These are phyloP conservation scores for Spencermartinsiella ligniputridi DNA, from an alignment of 1,139 yeast species.

Conservation along the genomic window DNA sequence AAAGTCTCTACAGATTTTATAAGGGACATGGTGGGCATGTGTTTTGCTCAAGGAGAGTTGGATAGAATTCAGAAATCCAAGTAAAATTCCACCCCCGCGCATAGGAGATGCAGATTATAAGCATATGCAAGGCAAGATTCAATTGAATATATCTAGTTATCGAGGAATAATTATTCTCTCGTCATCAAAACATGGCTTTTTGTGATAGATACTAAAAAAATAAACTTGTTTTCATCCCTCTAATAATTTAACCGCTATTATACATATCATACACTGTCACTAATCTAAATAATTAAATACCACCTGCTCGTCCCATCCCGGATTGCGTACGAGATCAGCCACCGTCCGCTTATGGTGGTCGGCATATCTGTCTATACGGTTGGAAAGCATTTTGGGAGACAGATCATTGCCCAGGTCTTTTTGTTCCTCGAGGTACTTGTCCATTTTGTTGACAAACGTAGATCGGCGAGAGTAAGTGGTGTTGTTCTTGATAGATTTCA, in stretches of 20 bases:
- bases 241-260: too few relatives aligned
- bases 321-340: background rate
- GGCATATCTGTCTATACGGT: background rate
- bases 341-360: background rate
- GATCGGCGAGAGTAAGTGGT: background rate
- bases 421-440: background rate
- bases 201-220: too few relatives aligned
- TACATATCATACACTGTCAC: background rate
- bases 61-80: too few relatives aligned
- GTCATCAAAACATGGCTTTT: too few relatives aligned
- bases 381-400: background rate
- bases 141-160: too few relatives aligned
- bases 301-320: background rate
- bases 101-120: too few relatives aligned
- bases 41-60: too few relatives aligned
- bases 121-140: too few relatives aligned
- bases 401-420: background rate
- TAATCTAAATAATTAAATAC: background rate
- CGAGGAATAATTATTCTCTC: too few relatives aligned
- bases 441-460: background rate
- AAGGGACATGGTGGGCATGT: background rate
- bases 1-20: background rate
- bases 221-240: too few relatives aligned
- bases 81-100: too few relatives aligned
- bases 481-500: slow-evolving; percentile 1